Evolutionary conservation across 208 protist genomes (phyloP), one percentile per base, ranked within the genome.

Genomic region (Trypanosoma scelopori): DNA sequence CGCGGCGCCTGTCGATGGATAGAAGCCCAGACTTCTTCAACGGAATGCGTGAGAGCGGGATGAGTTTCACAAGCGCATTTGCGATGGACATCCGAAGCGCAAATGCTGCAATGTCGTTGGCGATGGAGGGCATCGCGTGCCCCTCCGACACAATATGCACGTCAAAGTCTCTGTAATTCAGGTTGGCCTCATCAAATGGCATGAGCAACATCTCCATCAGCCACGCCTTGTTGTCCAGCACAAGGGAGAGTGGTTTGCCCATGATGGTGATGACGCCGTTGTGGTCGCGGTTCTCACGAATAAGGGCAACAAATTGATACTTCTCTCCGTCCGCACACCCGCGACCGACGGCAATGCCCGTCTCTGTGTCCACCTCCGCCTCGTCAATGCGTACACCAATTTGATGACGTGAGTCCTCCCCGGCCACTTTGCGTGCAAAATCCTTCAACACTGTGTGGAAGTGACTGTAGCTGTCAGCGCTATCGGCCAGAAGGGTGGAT

Each of bases 371-470:
- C 0, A 93, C 79, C 69, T 96, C 87, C 1, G 81, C 60, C 18
- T 87, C 78, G 64, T 96, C 90, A 66, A 96, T 93, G 35, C 90
- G 90, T n/a, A 96, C 90, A 69, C 90, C 90, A 58, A 96, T 91
- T 65, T 96, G 90, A 63, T 93, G 87, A 6, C 90, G 81, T 16
- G 87, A 87, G 55, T 96, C 90, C 55, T 96, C 85, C 1, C 85
- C 87, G 30, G 85, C 76, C n/a, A 96, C 85, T 55, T 96, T 96
- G 13, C 84, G 79, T 9, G 87, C 87, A 69, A 92, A 96, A 70
- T 96, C 90, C 25, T 85, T 84, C 15, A 96, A 64, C 4, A 96
- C 84, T 22, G 83, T 70, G 60, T 96, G 82, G 48, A 93, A 96
- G 58, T 96, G 90, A 56, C 85, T 96, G 77, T 96, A 96, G 68